Evolutionary conservation across 148 eudicot genomes (phyloP).

Genomic region (Pharnaceum exiguum): DNA sequence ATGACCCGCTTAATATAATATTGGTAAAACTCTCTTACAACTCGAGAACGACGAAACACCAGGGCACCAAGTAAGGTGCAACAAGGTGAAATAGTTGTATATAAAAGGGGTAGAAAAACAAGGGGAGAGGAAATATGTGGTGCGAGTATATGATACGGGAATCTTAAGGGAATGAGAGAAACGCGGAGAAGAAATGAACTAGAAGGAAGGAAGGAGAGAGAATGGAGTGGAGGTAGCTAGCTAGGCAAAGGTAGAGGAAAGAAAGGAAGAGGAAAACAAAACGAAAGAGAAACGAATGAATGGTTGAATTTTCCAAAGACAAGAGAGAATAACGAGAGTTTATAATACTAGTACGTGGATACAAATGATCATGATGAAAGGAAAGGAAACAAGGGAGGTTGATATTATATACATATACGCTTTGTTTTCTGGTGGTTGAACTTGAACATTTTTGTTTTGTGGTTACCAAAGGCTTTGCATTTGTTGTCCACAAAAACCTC

Average conservation of each 20-base stretch:
- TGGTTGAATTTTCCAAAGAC: no score
- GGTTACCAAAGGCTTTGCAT: not conserved
- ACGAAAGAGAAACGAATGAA: no score
- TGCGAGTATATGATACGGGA: no score
- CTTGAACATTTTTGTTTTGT: no score
- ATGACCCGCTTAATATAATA: no score
- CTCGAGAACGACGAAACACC: no score
- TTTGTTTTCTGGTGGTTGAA: no score
- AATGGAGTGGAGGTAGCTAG: not conserved
- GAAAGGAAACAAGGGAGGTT: not conserved
- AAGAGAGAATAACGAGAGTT: no score
- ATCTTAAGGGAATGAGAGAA: not conserved
- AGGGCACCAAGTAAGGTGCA: not conserved
- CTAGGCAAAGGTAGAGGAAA: no score
- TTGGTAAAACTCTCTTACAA: no score
- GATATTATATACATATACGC: not conserved
- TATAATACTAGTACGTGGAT: no score
- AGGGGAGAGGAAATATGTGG: not conserved
- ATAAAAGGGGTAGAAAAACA: not conserved
- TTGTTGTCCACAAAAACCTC: slow-evolving; percentile 28
- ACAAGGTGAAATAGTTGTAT: not conserved
- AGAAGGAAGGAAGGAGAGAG: not conserved
- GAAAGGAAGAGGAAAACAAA: no score
- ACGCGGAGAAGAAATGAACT: not conserved
- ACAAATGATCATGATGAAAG: not conserved